phyloP scores from a whole-genome alignment of 2,329 filamentous ascomycete genomes.

The Tolypocladium album region DNA sequence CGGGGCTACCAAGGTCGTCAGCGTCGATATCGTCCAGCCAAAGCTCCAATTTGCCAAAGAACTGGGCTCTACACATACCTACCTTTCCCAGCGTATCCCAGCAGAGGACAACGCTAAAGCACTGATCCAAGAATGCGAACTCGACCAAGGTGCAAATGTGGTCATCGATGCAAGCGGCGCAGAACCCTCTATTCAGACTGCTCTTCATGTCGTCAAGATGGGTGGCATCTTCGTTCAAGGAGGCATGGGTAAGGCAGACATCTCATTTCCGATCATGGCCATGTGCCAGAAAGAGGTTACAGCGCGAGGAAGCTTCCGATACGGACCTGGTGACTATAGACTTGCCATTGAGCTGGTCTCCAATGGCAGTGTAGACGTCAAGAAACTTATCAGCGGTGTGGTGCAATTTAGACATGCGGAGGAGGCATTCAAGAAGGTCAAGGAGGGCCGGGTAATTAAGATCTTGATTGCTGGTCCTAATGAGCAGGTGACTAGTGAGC shows the following conservation, averaged over 20 bases:
- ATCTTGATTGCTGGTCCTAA: constrained; percentile 57
- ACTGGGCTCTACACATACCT: constrained; percentile 64
- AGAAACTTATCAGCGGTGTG: constrained; percentile 66
- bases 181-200: constrained; percentile 66
- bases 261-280: constrained; percentile 85
- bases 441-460: constrained; percentile 69
- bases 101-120: constrained; percentile 65
- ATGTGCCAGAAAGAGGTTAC: constrained; percentile 85
- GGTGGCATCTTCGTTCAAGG: constrained; percentile 76
- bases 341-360: constrained; percentile 70
- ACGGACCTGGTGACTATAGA: constrained; percentile 78
- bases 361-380: constrained; percentile 64
- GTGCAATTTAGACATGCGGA: constrained; percentile 77
- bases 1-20: constrained; percentile 73
- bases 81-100: constrained; percentile 50
- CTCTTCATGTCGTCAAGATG: constrained; percentile 56
- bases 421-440: constrained; percentile 77
- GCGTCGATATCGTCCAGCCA: constrained; percentile 73
- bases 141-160: constrained; percentile 60
- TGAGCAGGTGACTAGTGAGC: not conserved
- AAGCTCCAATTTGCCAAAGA: constrained; percentile 68
- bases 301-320: constrained; percentile 79
- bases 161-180: constrained; percentile 75
- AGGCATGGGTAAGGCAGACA: constrained; percentile 82
- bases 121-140: constrained; percentile 50